These are phyloP conservation scores for Russula sp. DNA, from an alignment of 768 basidiomycete species.

Conservation along the genomic window DNA sequence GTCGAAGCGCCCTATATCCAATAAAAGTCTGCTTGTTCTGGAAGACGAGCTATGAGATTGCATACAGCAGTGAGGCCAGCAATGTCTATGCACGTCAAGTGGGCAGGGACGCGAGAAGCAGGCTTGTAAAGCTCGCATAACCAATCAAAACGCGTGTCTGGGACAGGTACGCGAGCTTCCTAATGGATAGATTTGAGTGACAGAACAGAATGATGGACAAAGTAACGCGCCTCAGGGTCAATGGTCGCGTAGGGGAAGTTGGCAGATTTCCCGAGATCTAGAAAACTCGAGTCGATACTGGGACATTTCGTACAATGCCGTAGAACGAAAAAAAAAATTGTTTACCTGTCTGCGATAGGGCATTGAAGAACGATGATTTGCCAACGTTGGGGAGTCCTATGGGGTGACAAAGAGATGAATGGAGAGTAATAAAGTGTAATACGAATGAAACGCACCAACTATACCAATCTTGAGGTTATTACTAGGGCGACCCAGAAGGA, in stretches of 20 bases:
- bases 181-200: constrained; percentile 27
- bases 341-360: constrained; percentile 83
- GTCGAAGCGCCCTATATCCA: constrained; percentile 81
- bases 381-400: constrained; percentile 93
- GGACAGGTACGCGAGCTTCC: constrained; percentile 94
- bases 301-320: neutral
- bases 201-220: neutral
- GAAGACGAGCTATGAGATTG: constrained; percentile 22
- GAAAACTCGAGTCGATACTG: constrained; percentile 26
- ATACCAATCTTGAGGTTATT: constrained; percentile 99
- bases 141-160: constrained; percentile 94
- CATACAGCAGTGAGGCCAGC: constrained; percentile 92
- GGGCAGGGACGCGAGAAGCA: constrained; percentile 80
- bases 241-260: constrained; percentile 97
- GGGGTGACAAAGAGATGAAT: constrained; percentile 15
- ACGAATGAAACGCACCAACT: constrained; percentile 76
- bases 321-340: constrained; percentile 29
- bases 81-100: constrained; percentile 97
- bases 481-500: constrained; percentile 81
- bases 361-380: constrained; percentile 99
- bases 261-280: constrained; percentile 89
- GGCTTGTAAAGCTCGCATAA: constrained; percentile 91
- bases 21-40: constrained; percentile 19
- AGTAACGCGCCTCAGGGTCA: constrained; percentile 63
- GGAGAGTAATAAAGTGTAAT: constrained; percentile 1